Base-by-base conservation (phyloP, 129 eudicot genomes). In the Lactuca sativa region DNA sequence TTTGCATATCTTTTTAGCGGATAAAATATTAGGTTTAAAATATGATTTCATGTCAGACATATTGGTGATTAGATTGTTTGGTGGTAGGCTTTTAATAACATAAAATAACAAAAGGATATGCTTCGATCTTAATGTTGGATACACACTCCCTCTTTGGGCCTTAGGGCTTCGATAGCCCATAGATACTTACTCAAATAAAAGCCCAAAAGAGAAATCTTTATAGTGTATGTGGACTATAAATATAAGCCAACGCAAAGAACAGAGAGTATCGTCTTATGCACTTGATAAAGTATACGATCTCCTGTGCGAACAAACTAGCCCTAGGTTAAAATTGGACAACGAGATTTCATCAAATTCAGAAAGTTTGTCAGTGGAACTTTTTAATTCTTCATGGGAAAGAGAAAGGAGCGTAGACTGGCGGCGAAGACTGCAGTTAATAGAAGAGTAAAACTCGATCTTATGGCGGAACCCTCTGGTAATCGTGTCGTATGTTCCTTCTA, bases 381-480 rank as follows among this genome's bases (percentile, higher is more conserved):
- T 59, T 33, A 15, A 30, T 69, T 72, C 4, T 48, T 37, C 44
- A 90, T 90, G 97, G 97, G 90, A 44, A 89, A 87, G 58, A 82
- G 98, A 79, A 89, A 87, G 84, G 96, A 93, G 76, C 91, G 96
- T 12, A 80, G 92, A 17, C 70, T 62, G 15, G 91, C 91, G 32
- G 91, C 97, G 21, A 74, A 58, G 40, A 74, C 74, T 49, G 80
- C 75, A 12, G 70, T 88, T 30, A 89, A 86, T 67, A 90, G 98
- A 56, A 85, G 98, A 85, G 88, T 93, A n/a, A 92, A 92, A 72
- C 98, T 92, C 74, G 98, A 92, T 82, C 90, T 92, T 49, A 79
- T 92, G 31, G 86, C 90, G 86, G 96, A 89, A 86, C 98, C 96
- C 82, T 82, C 95, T 81, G 96, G 98, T 93, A 86, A 5, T 18